These are phyloP conservation scores for Linderina pennispora DNA, from an alignment of 192 early-diverging fungal genomes.

Conservation along the genomic window DNA sequence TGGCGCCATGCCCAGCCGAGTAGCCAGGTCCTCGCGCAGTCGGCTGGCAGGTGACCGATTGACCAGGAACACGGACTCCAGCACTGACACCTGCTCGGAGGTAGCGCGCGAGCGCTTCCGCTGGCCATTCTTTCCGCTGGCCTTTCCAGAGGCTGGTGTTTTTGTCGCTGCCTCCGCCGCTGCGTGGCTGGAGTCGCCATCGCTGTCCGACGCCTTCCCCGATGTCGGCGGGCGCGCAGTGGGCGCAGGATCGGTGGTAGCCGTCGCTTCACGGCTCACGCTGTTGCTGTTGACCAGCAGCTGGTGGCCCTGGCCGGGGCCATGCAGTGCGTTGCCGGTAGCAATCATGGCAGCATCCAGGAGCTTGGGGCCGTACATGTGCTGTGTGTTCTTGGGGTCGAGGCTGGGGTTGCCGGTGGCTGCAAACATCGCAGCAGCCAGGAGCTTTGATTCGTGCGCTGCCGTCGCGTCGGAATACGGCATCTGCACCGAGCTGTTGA, in stretches of 20 bases:
- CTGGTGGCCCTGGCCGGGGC: too few species aligned
- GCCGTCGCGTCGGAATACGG: background rate
- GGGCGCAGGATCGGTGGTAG: too few species aligned
- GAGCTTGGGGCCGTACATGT: too few species aligned
- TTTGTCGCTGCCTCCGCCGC: constrained; percentile 1
- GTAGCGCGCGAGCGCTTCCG: constrained; percentile 66
- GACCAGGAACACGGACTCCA: constrained; percentile 63
- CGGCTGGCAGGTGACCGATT: constrained; percentile 66
- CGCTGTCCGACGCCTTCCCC: too few species aligned
- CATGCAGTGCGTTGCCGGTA: too few species aligned
- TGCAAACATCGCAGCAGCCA: background rate
- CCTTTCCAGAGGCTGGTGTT: constrained; percentile 2
- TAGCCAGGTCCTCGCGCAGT: constrained; percentile 57
- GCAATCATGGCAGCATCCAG: too few species aligned
- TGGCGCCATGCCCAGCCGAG: constrained; percentile 63
- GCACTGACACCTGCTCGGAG: constrained; percentile 58
- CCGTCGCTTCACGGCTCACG: too few species aligned
- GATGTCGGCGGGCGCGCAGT: too few species aligned
- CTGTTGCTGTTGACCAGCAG: too few species aligned
- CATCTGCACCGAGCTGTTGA: background rate
- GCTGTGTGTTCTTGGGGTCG: too few species aligned
- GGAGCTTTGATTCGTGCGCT: background rate
- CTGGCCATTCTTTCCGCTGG: constrained; percentile 21
- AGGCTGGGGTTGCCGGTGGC: too few species aligned
- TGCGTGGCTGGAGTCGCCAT: too few species aligned